Percentiles rank a stretch among this genome's conserved stretches.
These are phyloP conservation scores for Geotrichum carabidarum DNA, from an alignment of 1,139 yeast genomes.

Conservation along the genomic window DNA sequence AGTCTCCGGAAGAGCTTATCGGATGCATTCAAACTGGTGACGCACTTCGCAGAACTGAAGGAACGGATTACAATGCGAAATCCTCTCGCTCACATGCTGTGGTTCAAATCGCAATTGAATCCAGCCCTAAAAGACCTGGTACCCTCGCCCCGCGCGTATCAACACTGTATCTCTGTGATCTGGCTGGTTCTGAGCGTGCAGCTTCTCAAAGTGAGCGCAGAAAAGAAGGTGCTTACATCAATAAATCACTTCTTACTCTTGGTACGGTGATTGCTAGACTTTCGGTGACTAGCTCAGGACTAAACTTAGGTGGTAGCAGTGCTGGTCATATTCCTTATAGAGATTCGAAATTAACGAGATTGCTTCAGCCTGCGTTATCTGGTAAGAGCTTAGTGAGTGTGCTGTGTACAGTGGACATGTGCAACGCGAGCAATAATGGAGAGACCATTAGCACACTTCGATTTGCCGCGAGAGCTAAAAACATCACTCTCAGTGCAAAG, in stretches of 20 bases:
- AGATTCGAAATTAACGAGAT: conserved; percentile 83
- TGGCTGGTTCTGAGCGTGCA: conserved; percentile 94
- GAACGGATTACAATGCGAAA: conserved; percentile 77
- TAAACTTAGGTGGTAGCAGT: conserved; percentile 33
- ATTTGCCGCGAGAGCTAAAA: conserved; percentile 91
- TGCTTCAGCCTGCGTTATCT: conserved; percentile 85
- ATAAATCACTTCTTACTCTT: conserved; percentile 79
- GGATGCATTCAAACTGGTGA: conserved; percentile 65
- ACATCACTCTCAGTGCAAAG: conserved; percentile 64
- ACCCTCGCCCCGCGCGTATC: conserved; percentile 44
- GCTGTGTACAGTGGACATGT: conserved; percentile 54
- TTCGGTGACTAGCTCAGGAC: conserved; percentile 26
- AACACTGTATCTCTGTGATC: conserved; percentile 81
- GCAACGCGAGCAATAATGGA: conserved; percentile 50
- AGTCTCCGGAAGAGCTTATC: conserved; percentile 55
- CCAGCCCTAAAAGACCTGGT: conserved; percentile 32
- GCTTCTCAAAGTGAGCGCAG: conserved; percentile 75
- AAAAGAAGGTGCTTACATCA: conserved; percentile 88
- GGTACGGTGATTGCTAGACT: conserved; percentile 84
- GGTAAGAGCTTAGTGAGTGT: conserved; percentile 85
- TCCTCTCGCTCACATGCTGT: conserved; percentile 93
- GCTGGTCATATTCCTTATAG: conserved; percentile 74
- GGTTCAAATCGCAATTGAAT: conserved; percentile 59
- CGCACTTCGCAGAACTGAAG: conserved; percentile 68
- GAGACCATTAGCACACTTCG: conserved; percentile 85